Evolutionary conservation across 2,329 filamentous ascomycete species (phyloP), one percentile per base, ranked within the genome.

Genomic region (Fusarium algeriense): DNA sequence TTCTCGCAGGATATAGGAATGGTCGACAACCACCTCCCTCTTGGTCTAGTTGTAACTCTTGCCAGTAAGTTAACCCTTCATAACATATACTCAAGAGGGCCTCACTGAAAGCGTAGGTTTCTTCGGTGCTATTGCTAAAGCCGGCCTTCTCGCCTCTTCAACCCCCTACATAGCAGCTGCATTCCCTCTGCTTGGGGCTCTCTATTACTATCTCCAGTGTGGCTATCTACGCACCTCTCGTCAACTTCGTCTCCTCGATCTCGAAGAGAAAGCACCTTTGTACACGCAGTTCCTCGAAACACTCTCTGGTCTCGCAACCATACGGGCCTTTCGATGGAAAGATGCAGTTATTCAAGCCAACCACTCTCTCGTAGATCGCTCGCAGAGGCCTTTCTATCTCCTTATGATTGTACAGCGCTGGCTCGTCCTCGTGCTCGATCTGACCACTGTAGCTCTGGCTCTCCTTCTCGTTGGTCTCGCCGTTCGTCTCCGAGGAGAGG

Each of bases 361-460:
- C 60, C 77, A 84, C 19, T 67, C 72, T 7, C 80, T 87, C 0
- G 78, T 90, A 3, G 86, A 90, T 64, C 78, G 78, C 9, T 88
- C 88, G 0, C 88, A 90, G 70, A 78, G 81, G 26, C 88, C 88
- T 0, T 87, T 85, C 53, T 91, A 91, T 70, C 81, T 89, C 1
- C 80, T 90, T 9, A 86, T 83, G 60, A 84, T 85, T 41, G 83
- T 89, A 6, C 89, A 91, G 73, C 82, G 86, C 38, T 90, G 88
- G 88, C 79, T 89, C 0, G 83, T 80, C 0, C 76, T 89, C 2
- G 84, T 87, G 0, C 75, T 89, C 2, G 85, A 88, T 61, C 75
- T 88, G 32, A 79, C 85, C 2, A 84, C 86, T 0, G 81, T 85
- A 1, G 82, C 73, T 6, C 79, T 88, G 17, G 85, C 85, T 2